Base-by-base conservation (phyloP, 73 alveolate genomes). In the Breviolum minutum region DNA sequence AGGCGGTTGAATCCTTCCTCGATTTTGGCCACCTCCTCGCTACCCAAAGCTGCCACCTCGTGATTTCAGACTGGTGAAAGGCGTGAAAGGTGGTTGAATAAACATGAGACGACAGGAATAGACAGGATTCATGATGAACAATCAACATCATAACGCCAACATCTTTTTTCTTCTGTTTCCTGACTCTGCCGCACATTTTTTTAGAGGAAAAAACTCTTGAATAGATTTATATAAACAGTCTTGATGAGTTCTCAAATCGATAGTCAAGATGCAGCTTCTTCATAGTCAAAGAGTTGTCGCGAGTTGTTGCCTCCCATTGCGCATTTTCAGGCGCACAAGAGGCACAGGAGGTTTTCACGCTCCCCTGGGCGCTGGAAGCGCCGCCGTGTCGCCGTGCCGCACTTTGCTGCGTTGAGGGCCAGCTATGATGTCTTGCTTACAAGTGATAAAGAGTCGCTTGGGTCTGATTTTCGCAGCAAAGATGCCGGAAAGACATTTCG, bases 1-100 rank as follows among this genome's bases (percentile, higher is more conserved):
- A 89, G 96, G 70, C 96, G 96, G 71, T 89, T 70, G 86, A 89
- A 89, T 84, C 96, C 96, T 48, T 89, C 96, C 86, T 62, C 69
- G 62, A 89, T 89, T 61, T 73, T 71, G 69, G 96, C 96, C 87
- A 89, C 96, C 73, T 89, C 96, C 86, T 69, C 66, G 69, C 77
- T 30, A 26, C 94, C 94, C 94, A 85, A 62, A 14, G 63, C 63
- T 6, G 94, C 77, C 94, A 62, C 94, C 94, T 85, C 54, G 54
- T 40, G 54, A 40, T 40, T 40, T 40, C 54, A 40, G 54, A 40
- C 40, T 1, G 77, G 24, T 22, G 77, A 68, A 17, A 17, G 3
- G 77, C n/a, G 54, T 40, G 54, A 40, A 40, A 40, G 5, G 54
- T 40, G 54, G 54, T 40, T 40, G 54, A 40, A 40, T 40, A 40